Evolutionary conservation across 331 rosid species (phyloP).

Genomic region (Malus hybrid): DNA sequence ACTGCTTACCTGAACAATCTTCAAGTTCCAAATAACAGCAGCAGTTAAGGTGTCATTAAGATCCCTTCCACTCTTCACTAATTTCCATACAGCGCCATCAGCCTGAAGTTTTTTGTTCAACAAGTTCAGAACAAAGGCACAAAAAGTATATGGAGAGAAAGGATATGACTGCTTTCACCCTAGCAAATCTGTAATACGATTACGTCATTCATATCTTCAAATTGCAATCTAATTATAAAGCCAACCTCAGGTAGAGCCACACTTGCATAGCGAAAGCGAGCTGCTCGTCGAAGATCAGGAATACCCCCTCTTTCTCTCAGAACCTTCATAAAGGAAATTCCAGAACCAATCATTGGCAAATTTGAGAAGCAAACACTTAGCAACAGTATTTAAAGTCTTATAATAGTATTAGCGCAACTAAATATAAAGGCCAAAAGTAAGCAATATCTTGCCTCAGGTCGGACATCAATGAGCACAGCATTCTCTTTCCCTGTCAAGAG

Average conservation of each 20-base stretch:
- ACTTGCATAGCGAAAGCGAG: slow-evolving; percentile 78
- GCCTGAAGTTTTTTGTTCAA: slow-evolving; percentile 31
- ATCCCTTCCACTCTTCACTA: slow-evolving; percentile 63
- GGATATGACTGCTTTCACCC: not conserved
- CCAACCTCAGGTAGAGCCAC: slow-evolving; percentile 75
- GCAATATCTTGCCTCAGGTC: slow-evolving; percentile 70
- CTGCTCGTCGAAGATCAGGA: slow-evolving; percentile 78
- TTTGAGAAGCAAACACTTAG: not conserved
- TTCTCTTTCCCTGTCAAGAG: slow-evolving; percentile 57
- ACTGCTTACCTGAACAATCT: slow-evolving; percentile 61
- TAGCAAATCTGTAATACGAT: not conserved
- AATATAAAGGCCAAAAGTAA: slow-evolving; percentile 28
- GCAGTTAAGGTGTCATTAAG: slow-evolving; percentile 66
- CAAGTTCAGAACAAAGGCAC: not conserved
- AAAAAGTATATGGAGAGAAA: not conserved
- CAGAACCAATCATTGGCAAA: not conserved
- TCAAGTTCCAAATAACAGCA: slow-evolving; percentile 67
- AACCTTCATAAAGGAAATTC: slow-evolving; percentile 35
- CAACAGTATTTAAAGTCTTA: too few relatives aligned
- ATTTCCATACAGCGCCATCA: slow-evolving; percentile 46
- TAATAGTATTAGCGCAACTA: slow-evolving; percentile 9
- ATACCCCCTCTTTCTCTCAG: slow-evolving; percentile 75
- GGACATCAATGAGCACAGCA: slow-evolving; percentile 73
- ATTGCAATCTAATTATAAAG: slow-evolving; percentile 12
- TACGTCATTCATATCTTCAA: not conserved